Evolutionary conservation across 352 stramenopile genomes (phyloP).

Genomic region (Bremia lactucae): DNA sequence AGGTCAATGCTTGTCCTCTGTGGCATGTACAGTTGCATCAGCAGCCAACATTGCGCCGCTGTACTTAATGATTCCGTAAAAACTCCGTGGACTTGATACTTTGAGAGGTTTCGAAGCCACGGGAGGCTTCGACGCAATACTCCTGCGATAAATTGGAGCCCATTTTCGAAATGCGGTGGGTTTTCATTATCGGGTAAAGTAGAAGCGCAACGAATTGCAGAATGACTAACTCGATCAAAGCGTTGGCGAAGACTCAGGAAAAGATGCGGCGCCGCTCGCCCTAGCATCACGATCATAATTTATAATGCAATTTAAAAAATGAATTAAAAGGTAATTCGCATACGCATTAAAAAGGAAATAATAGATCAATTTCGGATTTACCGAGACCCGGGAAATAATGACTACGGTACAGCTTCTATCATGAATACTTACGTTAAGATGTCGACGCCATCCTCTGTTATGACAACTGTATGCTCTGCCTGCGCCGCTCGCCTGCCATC

Average conservation of each 20-base stretch:
- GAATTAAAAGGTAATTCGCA: too few species aligned
- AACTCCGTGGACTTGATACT: constrained; percentile 16
- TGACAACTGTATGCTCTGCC: constrained; percentile 96
- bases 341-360: too few species aligned
- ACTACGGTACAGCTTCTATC: too few species aligned
- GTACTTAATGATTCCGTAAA: constrained; percentile 12
- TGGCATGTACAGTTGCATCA: constrained; percentile 29
- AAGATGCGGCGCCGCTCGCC: too few species aligned
- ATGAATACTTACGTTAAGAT: constrained; percentile 84
- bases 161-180: constrained; percentile 9
- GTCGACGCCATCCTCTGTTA: constrained; percentile 91
- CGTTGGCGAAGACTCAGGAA: too few species aligned
- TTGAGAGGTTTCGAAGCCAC: constrained; percentile 21
- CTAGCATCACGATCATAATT: too few species aligned
- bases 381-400: too few species aligned
- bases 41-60: constrained; percentile 13
- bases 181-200: constrained; percentile 1
- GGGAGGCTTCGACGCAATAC: constrained; percentile 15
- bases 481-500: constrained; percentile 91
- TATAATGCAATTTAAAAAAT: too few species aligned
- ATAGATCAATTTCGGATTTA: too few species aligned
- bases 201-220: constrained; percentile 6
- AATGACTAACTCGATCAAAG: too few species aligned
- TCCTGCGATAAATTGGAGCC: constrained; percentile 2
- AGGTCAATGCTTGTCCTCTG: constrained; percentile 25